Conservation (phyloP, 2,329 filamentous ascomycete species). For the Diaporthe velutina region DNA sequence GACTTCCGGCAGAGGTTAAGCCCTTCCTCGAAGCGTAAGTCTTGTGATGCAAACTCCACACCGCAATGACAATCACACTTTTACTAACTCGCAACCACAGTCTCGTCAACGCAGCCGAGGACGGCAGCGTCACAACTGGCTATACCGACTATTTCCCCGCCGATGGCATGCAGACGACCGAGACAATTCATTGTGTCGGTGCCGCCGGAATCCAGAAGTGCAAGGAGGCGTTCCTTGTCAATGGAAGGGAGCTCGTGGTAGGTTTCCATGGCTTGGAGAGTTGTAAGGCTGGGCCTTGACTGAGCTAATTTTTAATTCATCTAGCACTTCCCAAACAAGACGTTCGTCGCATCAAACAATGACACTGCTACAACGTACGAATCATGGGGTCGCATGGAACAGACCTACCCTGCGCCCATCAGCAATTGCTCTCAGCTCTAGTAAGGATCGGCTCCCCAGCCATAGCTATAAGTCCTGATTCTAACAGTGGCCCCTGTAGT, state of each 20-base stretch:
- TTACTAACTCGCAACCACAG: background rate
- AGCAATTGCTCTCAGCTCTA: slow-evolving; percentile 39
- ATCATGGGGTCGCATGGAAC: slow-evolving; percentile 37
- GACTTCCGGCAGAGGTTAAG: slow-evolving; percentile 23
- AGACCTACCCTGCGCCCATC: slow-evolving; percentile 30
- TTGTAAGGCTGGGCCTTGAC: too few relatives aligned
- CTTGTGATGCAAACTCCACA: background rate
- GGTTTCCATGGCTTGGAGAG: background rate
- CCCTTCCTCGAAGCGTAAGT: slow-evolving; percentile 35
- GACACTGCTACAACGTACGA: slow-evolving; percentile 34
- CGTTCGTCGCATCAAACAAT: slow-evolving; percentile 35
- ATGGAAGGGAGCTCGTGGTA: slow-evolving; percentile 35
- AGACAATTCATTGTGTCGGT: slow-evolving; percentile 33
- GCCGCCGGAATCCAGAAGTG: slow-evolving; percentile 35
- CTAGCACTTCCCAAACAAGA: slow-evolving; percentile 39
- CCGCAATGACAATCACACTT: background rate
- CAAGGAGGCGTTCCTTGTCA: slow-evolving; percentile 34
- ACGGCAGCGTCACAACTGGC: slow-evolving; percentile 27
- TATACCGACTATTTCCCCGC: slow-evolving; percentile 39
- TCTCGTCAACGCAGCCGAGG: slow-evolving; percentile 36
- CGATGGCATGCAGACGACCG: slow-evolving; percentile 36
- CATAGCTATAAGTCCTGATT: background rate
- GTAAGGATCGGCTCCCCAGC: background rate
- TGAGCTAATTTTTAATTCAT: background rate
- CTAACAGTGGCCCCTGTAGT: background rate